Base-by-base conservation (phyloP, 345 rosid genomes). In the Salix exigua region DNA sequence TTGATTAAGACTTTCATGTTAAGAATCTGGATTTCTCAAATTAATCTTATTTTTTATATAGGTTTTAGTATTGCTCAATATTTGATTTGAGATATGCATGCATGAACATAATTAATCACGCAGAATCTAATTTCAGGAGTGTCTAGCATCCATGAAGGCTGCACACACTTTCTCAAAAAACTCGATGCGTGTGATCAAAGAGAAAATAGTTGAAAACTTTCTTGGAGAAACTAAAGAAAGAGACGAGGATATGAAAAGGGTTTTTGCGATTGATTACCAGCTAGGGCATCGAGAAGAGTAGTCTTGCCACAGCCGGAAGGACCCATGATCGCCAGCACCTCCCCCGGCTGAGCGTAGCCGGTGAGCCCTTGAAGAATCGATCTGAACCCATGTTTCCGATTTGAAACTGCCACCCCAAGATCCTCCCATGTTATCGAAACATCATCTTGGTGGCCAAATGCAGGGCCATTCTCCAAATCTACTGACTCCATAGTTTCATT, bases 291-390 rank as follows among this genome's bases (percentile, higher is more conserved):
- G 11, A 75, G 78, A 68, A 68, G 73, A 40, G 78, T 67, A 17
- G 78, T 53, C 26, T 75, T 75, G 37, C 78, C 78, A 25, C 40
- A 75, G 7, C 78, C 78, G 5, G 78, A 75, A 68, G 78, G 78
- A 75, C 78, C 78, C 78, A 75, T 75, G 11, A 75, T 40, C 2
- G 78, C 78, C 10, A 75, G n/a, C 8, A 75, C 19, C 16, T 75
- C 67, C 38, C 73, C 78, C 9, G 78, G 78, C 28, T 38, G 58
- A 4, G 78, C 78, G 68, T 53, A 75, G 13, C 78, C 78, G 1
- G 78, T 75, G 17, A 75, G 4, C 1, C 35, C 50, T 37, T 68
- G 40, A 30, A 75, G 78, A 38, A 75, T 75, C 2, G 33, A 40
- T 31, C 11, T 23, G 51, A 51, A 37, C 19, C 53, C 50, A 21